These are phyloP conservation scores for Cercospora sojina DNA, from an alignment of 2,329 filamentous ascomycete genomes.

Conservation along the genomic window DNA sequence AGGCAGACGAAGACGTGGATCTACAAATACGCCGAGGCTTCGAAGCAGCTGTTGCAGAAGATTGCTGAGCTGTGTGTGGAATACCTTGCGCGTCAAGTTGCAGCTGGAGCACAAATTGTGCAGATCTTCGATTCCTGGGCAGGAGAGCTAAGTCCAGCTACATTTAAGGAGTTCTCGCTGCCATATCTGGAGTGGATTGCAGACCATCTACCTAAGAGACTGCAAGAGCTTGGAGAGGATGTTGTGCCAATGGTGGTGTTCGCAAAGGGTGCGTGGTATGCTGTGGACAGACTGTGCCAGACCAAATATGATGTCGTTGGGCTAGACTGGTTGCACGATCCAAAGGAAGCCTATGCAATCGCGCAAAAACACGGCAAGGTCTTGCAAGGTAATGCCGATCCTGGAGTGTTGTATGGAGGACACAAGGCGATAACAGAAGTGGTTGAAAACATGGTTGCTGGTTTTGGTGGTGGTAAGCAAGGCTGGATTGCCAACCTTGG, in stretches of 20 bases:
- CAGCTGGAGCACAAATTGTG: slow-evolving; percentile 88
- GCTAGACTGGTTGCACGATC: slow-evolving; percentile 91
- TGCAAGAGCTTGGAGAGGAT: slow-evolving; percentile 73
- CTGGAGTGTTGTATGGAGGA: slow-evolving; percentile 85
- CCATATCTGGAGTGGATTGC: slow-evolving; percentile 86
- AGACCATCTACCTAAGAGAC: slow-evolving; percentile 69
- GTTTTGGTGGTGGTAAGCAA: slow-evolving; percentile 78
- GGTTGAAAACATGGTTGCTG: slow-evolving; percentile 82
- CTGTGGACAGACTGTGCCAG: slow-evolving; percentile 80
- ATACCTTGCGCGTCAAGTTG: slow-evolving; percentile 86
- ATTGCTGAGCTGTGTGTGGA: slow-evolving; percentile 94
- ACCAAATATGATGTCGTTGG: slow-evolving; percentile 92
- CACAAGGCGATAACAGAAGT: slow-evolving; percentile 75
- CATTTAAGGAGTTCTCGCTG: slow-evolving; percentile 81
- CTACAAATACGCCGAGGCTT: slow-evolving; percentile 79
- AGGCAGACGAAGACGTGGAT: slow-evolving; percentile 95
- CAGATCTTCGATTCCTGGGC: slow-evolving; percentile 99
- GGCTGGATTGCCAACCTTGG: slow-evolving; percentile 98
- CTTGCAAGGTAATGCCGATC: slow-evolving; percentile 93
- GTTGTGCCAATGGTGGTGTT: slow-evolving; percentile 96
- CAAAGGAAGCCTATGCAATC: slow-evolving; percentile 76
- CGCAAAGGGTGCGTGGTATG: slow-evolving; percentile 96
- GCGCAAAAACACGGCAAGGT: slow-evolving; percentile 70
- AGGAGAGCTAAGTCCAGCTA: slow-evolving; percentile 79
- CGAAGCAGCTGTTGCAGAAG: slow-evolving; percentile 80